A percentile compares a stretch with the other conserved stretches of the same genome.
Conservation (phyloP, 345 rosid genomes). For the Raphanus raphanistrum region DNA sequence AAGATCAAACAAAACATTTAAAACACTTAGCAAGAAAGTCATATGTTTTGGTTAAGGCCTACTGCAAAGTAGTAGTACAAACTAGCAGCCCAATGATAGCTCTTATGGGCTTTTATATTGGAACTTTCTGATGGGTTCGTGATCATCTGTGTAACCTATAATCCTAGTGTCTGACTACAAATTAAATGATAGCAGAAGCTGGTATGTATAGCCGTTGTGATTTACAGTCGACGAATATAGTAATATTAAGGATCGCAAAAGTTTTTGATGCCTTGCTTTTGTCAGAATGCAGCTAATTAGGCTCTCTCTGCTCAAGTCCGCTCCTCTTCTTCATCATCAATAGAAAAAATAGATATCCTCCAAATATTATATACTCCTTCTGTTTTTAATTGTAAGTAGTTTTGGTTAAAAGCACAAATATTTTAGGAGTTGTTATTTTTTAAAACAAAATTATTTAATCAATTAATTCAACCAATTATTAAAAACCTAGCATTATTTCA, state of each 20-base stretch:
- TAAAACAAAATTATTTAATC: no score
- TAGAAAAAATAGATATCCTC: background rate
- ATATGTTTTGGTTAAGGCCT: background rate
- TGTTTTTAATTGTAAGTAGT: no score
- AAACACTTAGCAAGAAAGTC: background rate
- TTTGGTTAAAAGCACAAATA: no score
- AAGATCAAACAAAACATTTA: background rate
- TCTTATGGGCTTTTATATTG: constrained; percentile 16
- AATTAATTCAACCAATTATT: no score
- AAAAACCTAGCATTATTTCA: no score
- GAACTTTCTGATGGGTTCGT: background rate
- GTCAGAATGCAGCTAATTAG: constrained; percentile 13
- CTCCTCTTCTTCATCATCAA: constrained; percentile 20
- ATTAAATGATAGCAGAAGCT: background rate
- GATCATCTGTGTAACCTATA: background rate
- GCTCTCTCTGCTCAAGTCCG: constrained; percentile 4
- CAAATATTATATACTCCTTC: background rate
- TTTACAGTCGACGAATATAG: constrained; percentile 16
- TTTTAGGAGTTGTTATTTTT: no score
- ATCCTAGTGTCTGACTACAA: background rate
- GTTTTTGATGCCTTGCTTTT: constrained; percentile 23
- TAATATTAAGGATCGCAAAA: constrained; percentile 17
- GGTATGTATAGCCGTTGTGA: constrained; percentile 15
- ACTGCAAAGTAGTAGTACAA: background rate
- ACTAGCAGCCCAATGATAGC: constrained; percentile 25